Evolutionary conservation across 1,284 basidiomycete species (phyloP), one percentile per base, ranked within the genome.

Genomic region (Trichosporon ovoides): DNA sequence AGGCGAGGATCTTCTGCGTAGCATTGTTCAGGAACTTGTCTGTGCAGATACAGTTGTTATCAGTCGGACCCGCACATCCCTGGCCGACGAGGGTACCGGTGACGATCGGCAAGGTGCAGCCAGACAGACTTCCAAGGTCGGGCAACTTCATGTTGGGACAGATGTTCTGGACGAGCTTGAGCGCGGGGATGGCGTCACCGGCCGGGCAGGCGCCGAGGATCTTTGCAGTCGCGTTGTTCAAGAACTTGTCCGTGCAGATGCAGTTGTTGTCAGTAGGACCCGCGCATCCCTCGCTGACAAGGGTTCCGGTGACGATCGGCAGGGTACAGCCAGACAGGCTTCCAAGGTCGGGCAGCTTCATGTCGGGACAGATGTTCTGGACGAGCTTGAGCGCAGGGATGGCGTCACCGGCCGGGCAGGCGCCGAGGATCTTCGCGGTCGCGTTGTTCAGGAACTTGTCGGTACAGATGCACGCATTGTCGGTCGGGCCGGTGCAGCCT

Each of bases 201-300:
- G 28, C 4, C 5, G 28, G 28, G 9, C 28, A 31, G 28, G 4
- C 28, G 28, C 9, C 28, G 5, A 31, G 28, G 28, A 31, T 9
- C 28, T n/a, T n/a, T n/a, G n/a, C n/a, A n/a, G 28, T 31, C 28
- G 28, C 28, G 5, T 4, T 31, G 28, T 31, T 31, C 28, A 31
- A 9, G 28, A 31, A 31, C 28, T 31, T 31, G 4, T 31, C 28
- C 28, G 28, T 31, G 28, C 28, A 31, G 53, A 59, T 19, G 48
- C 57, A 59, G 37, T n/a, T n/a, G 33, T 38, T 51, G 53, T 59
- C 53, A 19, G 38, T 16, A 2, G 57, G 57, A 3, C 53, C 49
- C 3, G 33, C 33, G 49, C 57, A 59, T 7, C 20, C 11, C 5
- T n/a, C 38, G 9, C 22, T 12, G 13, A 18, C 7, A 22, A 58